Conservation (phyloP, 2,329 filamentous ascomycete species). For the Fusarium haematococcum region DNA sequence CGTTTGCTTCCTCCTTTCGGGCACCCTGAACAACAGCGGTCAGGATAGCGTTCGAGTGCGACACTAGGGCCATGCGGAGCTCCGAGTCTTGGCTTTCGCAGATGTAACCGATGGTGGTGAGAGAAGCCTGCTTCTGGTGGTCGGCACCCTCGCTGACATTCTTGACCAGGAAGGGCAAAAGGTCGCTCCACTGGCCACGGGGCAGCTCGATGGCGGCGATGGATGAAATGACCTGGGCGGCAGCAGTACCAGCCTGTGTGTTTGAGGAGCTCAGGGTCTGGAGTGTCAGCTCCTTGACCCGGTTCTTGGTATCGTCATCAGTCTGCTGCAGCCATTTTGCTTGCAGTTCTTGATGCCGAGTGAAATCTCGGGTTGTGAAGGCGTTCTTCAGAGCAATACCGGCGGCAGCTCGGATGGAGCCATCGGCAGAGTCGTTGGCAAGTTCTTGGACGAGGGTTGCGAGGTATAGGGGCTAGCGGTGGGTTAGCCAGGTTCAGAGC, state of each 20-base stretch:
- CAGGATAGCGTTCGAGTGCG: constrained; percentile 96
- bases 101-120: constrained; percentile 98
- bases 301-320: constrained; percentile 82
- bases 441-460: constrained; percentile 93
- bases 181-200: constrained; percentile 90
- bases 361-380: constrained; percentile 91
- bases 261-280: constrained; percentile 86
- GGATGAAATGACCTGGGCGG: constrained; percentile 94
- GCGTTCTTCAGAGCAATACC: constrained; percentile 98
- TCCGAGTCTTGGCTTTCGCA: constrained; percentile 95
- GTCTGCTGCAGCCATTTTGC: constrained; percentile 91
- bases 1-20: constrained; percentile 93
- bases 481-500: constrained; percentile 42
- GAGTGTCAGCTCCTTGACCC: constrained; percentile 91
- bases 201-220: constrained; percentile 96
- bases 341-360: constrained; percentile 89
- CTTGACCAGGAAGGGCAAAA: constrained; percentile 89
- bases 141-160: constrained; percentile 90
- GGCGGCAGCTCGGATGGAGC: constrained; percentile 90
- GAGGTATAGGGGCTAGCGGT: constrained; percentile 84
- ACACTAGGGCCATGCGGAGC: constrained; percentile 80
- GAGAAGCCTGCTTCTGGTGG: constrained; percentile 91
- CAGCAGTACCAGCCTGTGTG: constrained; percentile 84
- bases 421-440: constrained; percentile 86
- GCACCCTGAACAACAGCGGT: constrained; percentile 98